phyloP scores from a whole-genome alignment of 2,329 filamentous ascomycete species.

The Cladosporium velox region DNA sequence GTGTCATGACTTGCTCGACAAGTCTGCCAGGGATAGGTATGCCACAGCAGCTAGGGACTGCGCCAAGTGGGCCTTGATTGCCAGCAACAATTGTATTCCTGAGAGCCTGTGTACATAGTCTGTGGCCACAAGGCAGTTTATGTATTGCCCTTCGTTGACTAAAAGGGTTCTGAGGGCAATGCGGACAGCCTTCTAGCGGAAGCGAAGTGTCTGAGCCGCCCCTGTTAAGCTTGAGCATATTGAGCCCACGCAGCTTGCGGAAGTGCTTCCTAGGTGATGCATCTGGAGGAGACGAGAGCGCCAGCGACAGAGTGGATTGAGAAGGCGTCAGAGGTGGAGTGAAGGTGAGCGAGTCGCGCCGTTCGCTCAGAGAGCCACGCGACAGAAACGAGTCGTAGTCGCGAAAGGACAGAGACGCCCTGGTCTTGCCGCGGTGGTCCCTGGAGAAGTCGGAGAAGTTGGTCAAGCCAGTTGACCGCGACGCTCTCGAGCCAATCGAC shows the following conservation, averaged over 20 bases:
- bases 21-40: conserved; percentile 42
- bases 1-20: conserved; percentile 42
- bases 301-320: conserved; percentile 36
- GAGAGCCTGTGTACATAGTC: conserved; percentile 37
- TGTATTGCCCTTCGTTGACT: conserved; percentile 35
- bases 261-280: conserved; percentile 37
- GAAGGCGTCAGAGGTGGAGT: conserved; percentile 35
- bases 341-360: conserved; percentile 33
- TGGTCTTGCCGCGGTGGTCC: conserved; percentile 26
- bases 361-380: conserved; percentile 29
- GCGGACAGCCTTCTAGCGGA: conserved; percentile 32
- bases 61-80: conserved; percentile 34
- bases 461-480: conserved; percentile 39
- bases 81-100: conserved; percentile 38
- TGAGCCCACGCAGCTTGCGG: conserved; percentile 37
- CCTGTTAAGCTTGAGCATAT: conserved; percentile 33
- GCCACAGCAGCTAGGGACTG: conserved; percentile 45
- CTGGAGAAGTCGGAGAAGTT: conserved; percentile 36
- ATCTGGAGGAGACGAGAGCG: conserved; percentile 32
- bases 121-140: conserved; percentile 39
- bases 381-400: conserved; percentile 40
- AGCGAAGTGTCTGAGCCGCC: conserved; percentile 31
- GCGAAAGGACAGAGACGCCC: conserved; percentile 34
- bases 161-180: conserved; percentile 34
- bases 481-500: conserved; percentile 36